Conservation (phyloP, 2,329 filamentous ascomycete genomes). For the Thelonectria rubi region DNA sequence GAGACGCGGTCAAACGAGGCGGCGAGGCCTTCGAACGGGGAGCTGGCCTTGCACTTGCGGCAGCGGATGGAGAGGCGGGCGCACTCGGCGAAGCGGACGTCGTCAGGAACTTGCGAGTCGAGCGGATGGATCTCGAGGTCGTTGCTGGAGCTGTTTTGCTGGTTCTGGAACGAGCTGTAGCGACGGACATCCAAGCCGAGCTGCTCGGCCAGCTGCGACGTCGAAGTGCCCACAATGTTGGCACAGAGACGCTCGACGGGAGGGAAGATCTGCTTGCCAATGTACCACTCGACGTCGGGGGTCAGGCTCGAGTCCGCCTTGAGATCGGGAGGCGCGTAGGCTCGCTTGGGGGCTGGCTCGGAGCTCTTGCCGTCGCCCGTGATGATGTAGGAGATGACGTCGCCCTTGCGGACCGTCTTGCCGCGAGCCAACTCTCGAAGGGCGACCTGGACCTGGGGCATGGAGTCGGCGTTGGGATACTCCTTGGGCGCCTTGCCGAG, state of each 20-base stretch:
- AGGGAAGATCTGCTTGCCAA: slow-evolving; percentile 97
- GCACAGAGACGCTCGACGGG: slow-evolving; percentile 97
- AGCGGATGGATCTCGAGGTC: slow-evolving; percentile 85
- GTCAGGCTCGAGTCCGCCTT: slow-evolving; percentile 79
- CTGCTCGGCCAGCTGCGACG: slow-evolving; percentile 88
- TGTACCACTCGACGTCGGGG: slow-evolving; percentile 96
- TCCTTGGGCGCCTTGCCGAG: slow-evolving; percentile 93
- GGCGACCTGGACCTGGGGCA: slow-evolving; percentile 97
- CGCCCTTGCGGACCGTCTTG: slow-evolving; percentile 88
- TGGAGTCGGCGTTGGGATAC: slow-evolving; percentile 91
- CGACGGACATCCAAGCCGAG: slow-evolving; percentile 90
- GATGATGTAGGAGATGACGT: slow-evolving; percentile 96
- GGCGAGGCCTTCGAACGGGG: slow-evolving; percentile 80
- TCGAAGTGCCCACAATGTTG: slow-evolving; percentile 92
- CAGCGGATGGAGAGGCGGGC: slow-evolving; percentile 81
- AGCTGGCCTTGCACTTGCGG: slow-evolving; percentile 77
- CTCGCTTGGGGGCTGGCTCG: slow-evolving; percentile 84
- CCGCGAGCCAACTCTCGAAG: slow-evolving; percentile 87
- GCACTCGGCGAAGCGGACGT: slow-evolving; percentile 86
- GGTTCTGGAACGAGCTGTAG: slow-evolving; percentile 66
- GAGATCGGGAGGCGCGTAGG: slow-evolving; percentile 84
- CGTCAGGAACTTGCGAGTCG: slow-evolving; percentile 93
- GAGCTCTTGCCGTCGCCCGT: slow-evolving; percentile 75
- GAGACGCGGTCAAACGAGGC: slow-evolving; percentile 68
- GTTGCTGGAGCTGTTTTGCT: slow-evolving; percentile 60